phyloP scores from a whole-genome alignment of 2,329 filamentous ascomycete genomes.

The Calcarisporium arbuscula region DNA sequence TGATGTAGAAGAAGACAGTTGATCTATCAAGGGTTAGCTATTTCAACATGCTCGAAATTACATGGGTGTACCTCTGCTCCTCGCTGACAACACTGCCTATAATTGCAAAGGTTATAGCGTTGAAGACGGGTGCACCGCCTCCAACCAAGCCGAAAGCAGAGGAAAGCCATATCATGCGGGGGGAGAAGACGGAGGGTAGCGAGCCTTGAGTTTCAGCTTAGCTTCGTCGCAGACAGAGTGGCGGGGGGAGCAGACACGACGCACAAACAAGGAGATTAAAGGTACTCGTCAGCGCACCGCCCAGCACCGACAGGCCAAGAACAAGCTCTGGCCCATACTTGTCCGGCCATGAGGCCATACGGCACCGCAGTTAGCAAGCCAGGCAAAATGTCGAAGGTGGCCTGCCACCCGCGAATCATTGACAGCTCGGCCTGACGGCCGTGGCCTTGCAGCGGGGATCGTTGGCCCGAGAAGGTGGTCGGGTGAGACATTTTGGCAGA shows the following conservation, averaged over 20 bases:
- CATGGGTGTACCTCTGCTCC: slow-evolving; percentile 1
- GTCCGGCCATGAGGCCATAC: slow-evolving; percentile 13
- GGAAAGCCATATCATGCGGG: slow-evolving; percentile 11
- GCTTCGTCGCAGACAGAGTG: neutral
- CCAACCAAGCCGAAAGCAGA: slow-evolving; percentile 12
- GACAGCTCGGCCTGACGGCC: slow-evolving; percentile 15
- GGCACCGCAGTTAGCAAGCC: slow-evolving; percentile 12
- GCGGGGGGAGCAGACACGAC: neutral
- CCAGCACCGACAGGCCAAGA: slow-evolving; percentile 10
- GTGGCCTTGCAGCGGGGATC: slow-evolving; percentile 13
- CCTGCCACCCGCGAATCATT: slow-evolving; percentile 12
- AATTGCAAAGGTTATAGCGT: slow-evolving; percentile 14
- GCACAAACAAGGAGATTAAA: slow-evolving; percentile 5
- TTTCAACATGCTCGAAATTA: neutral
- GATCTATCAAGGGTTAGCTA: slow-evolving; percentile 7
- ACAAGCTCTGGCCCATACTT: slow-evolving; percentile 11
- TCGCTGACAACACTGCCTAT: slow-evolving; percentile 8
- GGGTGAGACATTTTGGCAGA: slow-evolving; percentile 5
- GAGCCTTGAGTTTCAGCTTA: slow-evolving; percentile 10
- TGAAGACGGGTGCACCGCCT: slow-evolving; percentile 13
- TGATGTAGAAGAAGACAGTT: slow-evolving; percentile 13
- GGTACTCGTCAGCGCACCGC: slow-evolving; percentile 5
- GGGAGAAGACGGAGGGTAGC: slow-evolving; percentile 9
- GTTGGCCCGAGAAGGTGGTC: neutral
- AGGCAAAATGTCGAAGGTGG: slow-evolving; percentile 12